phyloP scores from a whole-genome alignment of 106 monocot species.

The Allium cepa region DNA sequence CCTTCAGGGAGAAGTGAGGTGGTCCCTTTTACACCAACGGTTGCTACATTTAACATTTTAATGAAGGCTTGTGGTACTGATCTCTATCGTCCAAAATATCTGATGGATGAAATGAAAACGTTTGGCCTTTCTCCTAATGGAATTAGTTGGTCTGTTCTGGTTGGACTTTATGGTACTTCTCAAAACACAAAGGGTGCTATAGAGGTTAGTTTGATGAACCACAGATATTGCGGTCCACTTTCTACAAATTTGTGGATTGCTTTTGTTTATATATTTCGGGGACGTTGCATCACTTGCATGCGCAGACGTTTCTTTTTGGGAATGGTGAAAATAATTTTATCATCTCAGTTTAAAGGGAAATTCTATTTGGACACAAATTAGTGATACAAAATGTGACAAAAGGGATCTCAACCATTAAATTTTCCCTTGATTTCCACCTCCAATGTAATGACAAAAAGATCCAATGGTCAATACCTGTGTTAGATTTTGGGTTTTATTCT shows the following conservation, averaged over 20 bases:
- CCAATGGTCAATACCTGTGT: no score
- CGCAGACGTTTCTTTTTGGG: no score
- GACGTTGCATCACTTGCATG: no score
- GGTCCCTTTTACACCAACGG: slow-evolving; percentile 71
- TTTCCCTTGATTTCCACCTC: no score
- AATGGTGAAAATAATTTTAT: no score
- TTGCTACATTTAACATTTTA: slow-evolving; percentile 81
- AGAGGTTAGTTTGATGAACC: slow-evolving; percentile 37
- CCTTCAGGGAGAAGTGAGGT: slow-evolving; percentile 7
- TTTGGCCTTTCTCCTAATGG: slow-evolving; percentile 64
- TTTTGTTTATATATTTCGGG: background rate
- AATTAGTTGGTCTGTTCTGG: slow-evolving; percentile 82
- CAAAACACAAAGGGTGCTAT: slow-evolving; percentile 60
- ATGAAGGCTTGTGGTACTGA: slow-evolving; percentile 96
- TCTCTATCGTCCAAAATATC: slow-evolving; percentile 50
- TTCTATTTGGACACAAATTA: no score
- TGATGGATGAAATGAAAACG: slow-evolving; percentile 80
- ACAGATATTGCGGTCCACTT: background rate
- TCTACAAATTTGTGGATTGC: background rate
- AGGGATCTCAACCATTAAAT: no score
- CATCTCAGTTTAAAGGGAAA: no score
- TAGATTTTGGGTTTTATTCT: no score
- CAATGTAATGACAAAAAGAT: no score
- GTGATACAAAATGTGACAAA: no score
- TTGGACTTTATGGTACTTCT: slow-evolving; percentile 73